phyloP scores from a whole-genome alignment of 495 filamentous ascomycete species.

The Podospora australis region DNA sequence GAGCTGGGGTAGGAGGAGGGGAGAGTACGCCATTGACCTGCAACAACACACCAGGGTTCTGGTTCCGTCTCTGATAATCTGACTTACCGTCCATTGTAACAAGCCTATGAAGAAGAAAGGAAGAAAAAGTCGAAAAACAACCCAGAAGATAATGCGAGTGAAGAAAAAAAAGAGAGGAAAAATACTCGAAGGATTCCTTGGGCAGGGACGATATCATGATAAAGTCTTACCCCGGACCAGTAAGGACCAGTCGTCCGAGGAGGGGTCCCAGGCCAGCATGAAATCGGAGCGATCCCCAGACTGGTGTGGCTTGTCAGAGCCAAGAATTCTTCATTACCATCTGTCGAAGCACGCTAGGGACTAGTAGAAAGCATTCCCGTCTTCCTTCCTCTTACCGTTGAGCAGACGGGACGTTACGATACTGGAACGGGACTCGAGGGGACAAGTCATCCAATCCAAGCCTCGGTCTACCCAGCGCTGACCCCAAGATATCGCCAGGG shows the following conservation, averaged over 20 bases:
- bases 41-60: slow-evolving; percentile 3
- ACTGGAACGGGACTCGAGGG: too few species aligned
- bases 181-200: not conserved
- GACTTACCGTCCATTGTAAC: not conserved
- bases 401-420: too few species aligned
- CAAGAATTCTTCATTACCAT: not conserved
- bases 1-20: slow-evolving; percentile 23
- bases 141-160: not conserved
- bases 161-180: not conserved
- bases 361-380: too few species aligned
- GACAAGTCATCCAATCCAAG: too few species aligned
- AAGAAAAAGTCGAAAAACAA: not conserved
- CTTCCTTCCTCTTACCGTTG: too few species aligned
- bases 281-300: slow-evolving; percentile 2
- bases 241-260: not conserved
- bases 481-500: slow-evolving; percentile 1
- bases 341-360: not conserved
- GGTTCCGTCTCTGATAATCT: too few species aligned
- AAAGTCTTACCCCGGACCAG: slow-evolving; percentile 2
- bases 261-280: not conserved
- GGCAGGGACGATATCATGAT: slow-evolving; percentile 5
- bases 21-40: slow-evolving; percentile 18
- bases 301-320: slow-evolving; percentile 7
- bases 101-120: not conserved
- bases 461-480: not conserved